Evolutionary conservation across 2,329 filamentous ascomycete species (phyloP).

Genomic region (Botrytis medusae): DNA sequence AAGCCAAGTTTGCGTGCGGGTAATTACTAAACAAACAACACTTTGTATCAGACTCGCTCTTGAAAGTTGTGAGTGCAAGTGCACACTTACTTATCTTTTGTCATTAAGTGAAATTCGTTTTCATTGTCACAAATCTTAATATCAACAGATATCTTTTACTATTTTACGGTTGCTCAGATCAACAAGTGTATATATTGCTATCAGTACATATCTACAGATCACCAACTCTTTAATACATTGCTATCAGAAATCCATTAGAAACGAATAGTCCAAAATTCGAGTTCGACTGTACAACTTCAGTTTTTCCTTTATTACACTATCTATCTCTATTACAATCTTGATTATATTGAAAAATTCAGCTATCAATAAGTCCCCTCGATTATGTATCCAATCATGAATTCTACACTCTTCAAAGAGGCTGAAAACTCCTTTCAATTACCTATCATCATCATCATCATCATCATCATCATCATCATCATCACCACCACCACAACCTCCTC

Average conservation of each 20-base stretch:
- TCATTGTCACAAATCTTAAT: not conserved
- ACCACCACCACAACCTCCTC: too few relatives aligned
- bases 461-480: too few relatives aligned
- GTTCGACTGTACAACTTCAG: not conserved
- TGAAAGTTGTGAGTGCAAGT: not conserved
- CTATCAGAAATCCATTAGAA: not conserved
- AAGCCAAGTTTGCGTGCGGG: too few relatives aligned
- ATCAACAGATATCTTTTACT: accelerated
- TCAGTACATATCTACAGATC: not conserved
- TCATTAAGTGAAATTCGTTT: not conserved
- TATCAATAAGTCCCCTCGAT: too few relatives aligned
- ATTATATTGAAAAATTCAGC: too few relatives aligned
- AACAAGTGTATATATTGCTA: not conserved
- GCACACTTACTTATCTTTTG: not conserved
- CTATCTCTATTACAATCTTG: too few relatives aligned
- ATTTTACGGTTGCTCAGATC: not conserved
- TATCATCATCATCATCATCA: too few relatives aligned
- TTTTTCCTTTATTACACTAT: not conserved
- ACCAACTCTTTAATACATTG: not conserved
- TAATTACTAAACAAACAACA: too few relatives aligned
- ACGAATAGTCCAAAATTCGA: not conserved
- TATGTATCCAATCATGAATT: too few relatives aligned
- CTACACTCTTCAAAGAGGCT: too few relatives aligned
- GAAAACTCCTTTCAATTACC: too few relatives aligned
- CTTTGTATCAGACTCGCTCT: not conserved